A percentile compares a stretch with the other conserved stretches of the same genome.
Conservation (phyloP, 495 filamentous ascomycete species). For the Podospora fimiseda region DNA sequence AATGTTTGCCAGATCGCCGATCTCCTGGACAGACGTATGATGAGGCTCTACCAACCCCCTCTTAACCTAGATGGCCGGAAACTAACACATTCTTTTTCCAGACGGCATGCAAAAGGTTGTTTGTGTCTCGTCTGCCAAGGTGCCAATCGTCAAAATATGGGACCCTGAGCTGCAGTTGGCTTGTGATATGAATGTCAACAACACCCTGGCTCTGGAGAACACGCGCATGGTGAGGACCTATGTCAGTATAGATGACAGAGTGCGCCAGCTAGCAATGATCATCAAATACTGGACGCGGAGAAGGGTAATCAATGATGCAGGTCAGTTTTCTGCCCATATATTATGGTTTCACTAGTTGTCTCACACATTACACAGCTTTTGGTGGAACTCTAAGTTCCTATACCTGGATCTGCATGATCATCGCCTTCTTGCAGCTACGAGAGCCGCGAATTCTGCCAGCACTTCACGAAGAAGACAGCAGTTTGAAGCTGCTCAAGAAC, state of each 20-base stretch:
- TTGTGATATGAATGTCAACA: constrained; percentile 99
- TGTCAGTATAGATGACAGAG: constrained; percentile 84
- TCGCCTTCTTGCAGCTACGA: constrained; percentile 90
- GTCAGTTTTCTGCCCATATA: too few relatives aligned
- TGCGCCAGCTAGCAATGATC: constrained; percentile 89
- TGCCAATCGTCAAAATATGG: constrained; percentile 98
- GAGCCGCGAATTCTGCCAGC: constrained; percentile 82
- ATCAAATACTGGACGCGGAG: constrained; percentile 95
- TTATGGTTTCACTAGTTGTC: too few relatives aligned
- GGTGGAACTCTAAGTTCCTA: constrained; percentile 96
- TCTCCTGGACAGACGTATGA: constrained; percentile 74
- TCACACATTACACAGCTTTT: constrained; percentile 58
- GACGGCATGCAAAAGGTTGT: constrained; percentile 95
- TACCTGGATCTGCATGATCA: constrained; percentile 99
- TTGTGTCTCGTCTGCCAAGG: constrained; percentile 88
- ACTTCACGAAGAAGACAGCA: constrained; percentile 64
- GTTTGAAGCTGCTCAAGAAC: constrained; percentile 51
- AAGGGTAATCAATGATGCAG: constrained; percentile 90
- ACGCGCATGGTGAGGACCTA: constrained; percentile 98
- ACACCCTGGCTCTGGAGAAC: constrained; percentile 87
- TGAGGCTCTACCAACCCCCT: not conserved
- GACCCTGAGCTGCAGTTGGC: constrained; percentile 84
- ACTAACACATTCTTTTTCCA: constrained; percentile 34
- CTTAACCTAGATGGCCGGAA: constrained; percentile 14
- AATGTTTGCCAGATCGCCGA: constrained; percentile 82